phyloP scores from a whole-genome alignment of 176 grass and related monocot species.

The Tuctoria greenei region DNA sequence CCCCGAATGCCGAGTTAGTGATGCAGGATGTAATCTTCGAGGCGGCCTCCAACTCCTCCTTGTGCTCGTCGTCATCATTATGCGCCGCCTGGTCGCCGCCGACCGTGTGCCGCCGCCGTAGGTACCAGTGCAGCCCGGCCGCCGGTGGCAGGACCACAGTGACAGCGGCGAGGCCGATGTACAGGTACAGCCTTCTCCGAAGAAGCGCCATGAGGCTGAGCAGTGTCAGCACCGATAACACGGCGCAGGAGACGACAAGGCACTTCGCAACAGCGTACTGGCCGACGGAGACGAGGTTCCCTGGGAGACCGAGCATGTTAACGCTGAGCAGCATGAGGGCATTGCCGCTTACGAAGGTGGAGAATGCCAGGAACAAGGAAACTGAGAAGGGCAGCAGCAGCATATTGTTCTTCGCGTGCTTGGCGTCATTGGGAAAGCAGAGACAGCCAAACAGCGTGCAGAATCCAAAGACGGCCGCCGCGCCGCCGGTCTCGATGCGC shows the following conservation, averaged over 20 bases:
- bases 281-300: neutral
- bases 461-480: neutral
- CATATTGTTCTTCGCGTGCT: neutral
- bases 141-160: rapidly evolving
- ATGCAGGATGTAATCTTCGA: neutral
- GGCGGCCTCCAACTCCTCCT: neutral
- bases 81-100: too few species aligned
- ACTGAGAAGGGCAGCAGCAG: neutral
- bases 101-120: too few species aligned
- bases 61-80: neutral
- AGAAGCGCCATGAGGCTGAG: neutral
- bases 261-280: neutral
- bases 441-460: neutral
- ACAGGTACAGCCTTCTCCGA: neutral
- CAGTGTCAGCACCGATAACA: neutral
- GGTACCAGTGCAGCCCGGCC: neutral
- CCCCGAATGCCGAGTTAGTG: neutral
- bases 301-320: neutral
- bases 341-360: neutral
- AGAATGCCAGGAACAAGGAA: neutral
- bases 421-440: neutral
- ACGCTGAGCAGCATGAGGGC: neutral
- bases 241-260: neutral
- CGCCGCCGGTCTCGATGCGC: neutral
- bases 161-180: neutral